These are phyloP conservation scores for Macrolepiota fuliginosa DNA, from an alignment of 768 basidiomycete genomes.

Conservation along the genomic window DNA sequence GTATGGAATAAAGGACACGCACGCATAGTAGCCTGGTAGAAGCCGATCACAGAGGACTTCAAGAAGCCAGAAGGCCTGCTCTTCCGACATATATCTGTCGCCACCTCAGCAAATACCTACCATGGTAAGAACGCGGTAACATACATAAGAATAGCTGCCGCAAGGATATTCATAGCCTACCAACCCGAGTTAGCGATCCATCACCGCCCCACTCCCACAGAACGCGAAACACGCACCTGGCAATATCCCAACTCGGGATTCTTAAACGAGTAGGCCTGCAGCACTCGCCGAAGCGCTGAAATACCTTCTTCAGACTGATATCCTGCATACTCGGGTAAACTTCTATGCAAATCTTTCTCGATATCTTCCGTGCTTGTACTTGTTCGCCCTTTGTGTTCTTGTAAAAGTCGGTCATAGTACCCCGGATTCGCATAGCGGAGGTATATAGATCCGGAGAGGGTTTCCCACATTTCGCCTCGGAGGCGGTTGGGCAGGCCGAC, in stretches of 20 bases:
- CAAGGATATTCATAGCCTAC: slow-evolving; percentile 96
- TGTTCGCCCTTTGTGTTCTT: slow-evolving; percentile 73
- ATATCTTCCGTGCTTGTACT: slow-evolving; percentile 96
- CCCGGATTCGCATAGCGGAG: slow-evolving; percentile 88
- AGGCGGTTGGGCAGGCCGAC: slow-evolving; percentile 94
- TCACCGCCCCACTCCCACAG: not conserved
- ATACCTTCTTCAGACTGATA: slow-evolving; percentile 93
- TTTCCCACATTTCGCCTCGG: slow-evolving; percentile 98
- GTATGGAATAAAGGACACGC: slow-evolving; percentile 19
- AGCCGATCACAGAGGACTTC: slow-evolving; percentile 94
- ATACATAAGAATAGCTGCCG: slow-evolving; percentile 91
- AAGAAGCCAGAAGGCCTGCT: slow-evolving; percentile 96
- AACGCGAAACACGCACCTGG: slow-evolving; percentile 50
- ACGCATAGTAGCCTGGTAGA: slow-evolving; percentile 97
- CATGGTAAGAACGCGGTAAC: slow-evolving; percentile 17
- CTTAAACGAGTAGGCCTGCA: slow-evolving; percentile 94
- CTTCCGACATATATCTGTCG: slow-evolving; percentile 94
- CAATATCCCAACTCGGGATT: slow-evolving; percentile 96
- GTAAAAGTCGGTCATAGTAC: slow-evolving; percentile 70
- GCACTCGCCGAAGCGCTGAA: slow-evolving; percentile 75
- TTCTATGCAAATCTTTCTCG: slow-evolving; percentile 95
- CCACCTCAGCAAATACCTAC: not conserved
- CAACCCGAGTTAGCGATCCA: slow-evolving; percentile 4
- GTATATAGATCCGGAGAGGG: slow-evolving; percentile 89
- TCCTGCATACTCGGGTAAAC: slow-evolving; percentile 94